phyloP scores from a whole-genome alignment of 192 early-diverging fungal genomes.

The Podila verticillata region DNA sequence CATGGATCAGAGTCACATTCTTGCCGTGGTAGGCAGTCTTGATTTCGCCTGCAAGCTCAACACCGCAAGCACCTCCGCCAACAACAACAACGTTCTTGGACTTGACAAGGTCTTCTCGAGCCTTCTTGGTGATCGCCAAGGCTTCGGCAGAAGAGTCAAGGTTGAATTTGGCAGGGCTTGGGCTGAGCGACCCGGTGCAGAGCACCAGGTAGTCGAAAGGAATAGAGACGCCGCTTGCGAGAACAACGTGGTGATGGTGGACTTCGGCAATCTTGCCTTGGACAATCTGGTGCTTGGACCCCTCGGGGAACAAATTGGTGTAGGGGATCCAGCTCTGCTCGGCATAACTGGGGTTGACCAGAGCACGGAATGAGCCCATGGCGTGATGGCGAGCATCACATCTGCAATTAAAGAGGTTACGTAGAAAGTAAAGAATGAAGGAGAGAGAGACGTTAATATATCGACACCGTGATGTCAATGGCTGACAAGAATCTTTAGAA shows the following conservation, averaged over 20 bases:
- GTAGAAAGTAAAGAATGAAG: too few species aligned
- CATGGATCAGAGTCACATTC: constrained; percentile 59
- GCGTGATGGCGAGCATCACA: constrained; percentile 20
- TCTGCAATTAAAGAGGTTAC: not conserved
- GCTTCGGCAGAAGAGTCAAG: constrained; percentile 26
- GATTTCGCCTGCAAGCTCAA: constrained; percentile 67
- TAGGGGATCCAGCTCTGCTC: constrained; percentile 33
- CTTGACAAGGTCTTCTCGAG: constrained; percentile 21
- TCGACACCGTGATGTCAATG: too few species aligned
- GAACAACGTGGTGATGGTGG: constrained; percentile 44
- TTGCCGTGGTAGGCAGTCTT: constrained; percentile 58
- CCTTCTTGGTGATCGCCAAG: constrained; percentile 58
- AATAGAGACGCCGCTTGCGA: constrained; percentile 59
- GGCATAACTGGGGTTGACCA: constrained; percentile 18
- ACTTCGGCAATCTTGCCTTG: constrained; percentile 58
- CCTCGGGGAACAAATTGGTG: constrained; percentile 25
- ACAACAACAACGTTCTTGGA: constrained; percentile 60
- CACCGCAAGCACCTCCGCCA: constrained; percentile 75
- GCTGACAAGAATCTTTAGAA: too few species aligned
- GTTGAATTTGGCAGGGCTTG: constrained; percentile 55
- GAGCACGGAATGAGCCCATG: constrained; percentile 25
- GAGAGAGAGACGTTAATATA: not conserved
- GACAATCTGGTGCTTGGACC: constrained; percentile 53
- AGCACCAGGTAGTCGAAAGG: constrained; percentile 74
- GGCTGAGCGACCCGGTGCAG: constrained; percentile 69